These are phyloP conservation scores for Alternaria tenuissima DNA, from an alignment of 2,329 filamentous ascomycete species.

Conservation along the genomic window DNA sequence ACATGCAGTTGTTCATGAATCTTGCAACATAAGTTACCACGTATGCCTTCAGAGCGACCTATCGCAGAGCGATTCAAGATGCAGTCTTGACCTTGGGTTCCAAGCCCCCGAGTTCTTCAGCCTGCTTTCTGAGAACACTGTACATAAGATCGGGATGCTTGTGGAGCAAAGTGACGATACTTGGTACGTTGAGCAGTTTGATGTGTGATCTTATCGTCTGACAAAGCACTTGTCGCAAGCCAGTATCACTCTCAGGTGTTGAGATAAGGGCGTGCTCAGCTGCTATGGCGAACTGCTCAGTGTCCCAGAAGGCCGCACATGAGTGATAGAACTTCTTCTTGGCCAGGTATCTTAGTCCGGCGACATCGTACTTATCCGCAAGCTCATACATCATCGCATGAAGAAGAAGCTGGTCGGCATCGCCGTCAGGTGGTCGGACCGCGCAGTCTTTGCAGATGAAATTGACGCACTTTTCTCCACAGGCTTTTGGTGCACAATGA, in stretches of 20 bases:
- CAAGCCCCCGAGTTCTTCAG: neutral
- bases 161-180: neutral
- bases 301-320: neutral
- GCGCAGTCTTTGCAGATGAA: slow-evolving; percentile 5
- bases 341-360: slow-evolving; percentile 10
- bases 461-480: neutral
- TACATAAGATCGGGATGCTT: neutral
- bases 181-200: neutral
- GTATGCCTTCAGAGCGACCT: no score
- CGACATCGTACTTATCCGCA: slow-evolving; percentile 21
- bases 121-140: neutral
- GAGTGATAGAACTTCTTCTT: slow-evolving; percentile 12
- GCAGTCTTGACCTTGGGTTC: neutral
- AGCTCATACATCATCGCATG: slow-evolving; percentile 16
- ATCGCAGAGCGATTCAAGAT: neutral
- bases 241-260: slow-evolving; percentile 1
- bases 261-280: neutral
- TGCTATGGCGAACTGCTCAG: neutral
- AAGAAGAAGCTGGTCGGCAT: neutral
- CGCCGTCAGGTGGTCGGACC: neutral
- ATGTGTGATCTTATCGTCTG: neutral
- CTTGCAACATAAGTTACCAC: no score
- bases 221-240: neutral
- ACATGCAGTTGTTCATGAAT: no score
- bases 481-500: fast-evolving